Conservation (phyloP, 1,284 basidiomycete species). For the Hemileia vastatrix region DNA sequence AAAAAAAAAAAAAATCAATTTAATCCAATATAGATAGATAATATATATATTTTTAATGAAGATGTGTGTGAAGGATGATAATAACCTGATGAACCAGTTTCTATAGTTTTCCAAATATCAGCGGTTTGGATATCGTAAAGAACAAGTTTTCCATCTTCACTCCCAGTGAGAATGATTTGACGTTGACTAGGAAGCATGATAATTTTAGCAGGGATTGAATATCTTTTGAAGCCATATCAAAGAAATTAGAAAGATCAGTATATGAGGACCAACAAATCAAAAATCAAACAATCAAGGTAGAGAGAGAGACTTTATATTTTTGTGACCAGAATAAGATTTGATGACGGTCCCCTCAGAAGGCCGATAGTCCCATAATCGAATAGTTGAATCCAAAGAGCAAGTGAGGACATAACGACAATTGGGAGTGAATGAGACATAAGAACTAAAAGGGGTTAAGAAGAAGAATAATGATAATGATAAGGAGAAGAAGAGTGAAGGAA, state of each 20-base stretch:
- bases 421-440: slow-evolving; percentile 77
- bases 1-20: too few relatives aligned
- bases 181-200: slow-evolving; percentile 47
- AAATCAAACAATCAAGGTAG: neutral
- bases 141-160: slow-evolving; percentile 77
- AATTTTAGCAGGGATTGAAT: slow-evolving; percentile 17
- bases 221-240: neutral
- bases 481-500: too few relatives aligned
- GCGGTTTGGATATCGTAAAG: slow-evolving; percentile 89
- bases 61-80: too few relatives aligned
- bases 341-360: slow-evolving; percentile 65
- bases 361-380: slow-evolving; percentile 88
- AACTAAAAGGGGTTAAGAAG: too few relatives aligned
- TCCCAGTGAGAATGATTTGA: slow-evolving; percentile 71
- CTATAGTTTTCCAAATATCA: too few relatives aligned
- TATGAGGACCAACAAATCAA: neutral
- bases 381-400: slow-evolving; percentile 80
- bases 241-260: neutral
- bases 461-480: too few relatives aligned
- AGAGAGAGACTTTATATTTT: slow-evolving; percentile 62
- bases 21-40: too few relatives aligned
- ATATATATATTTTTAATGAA: too few relatives aligned
- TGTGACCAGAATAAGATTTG: slow-evolving; percentile 80
- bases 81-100: too few relatives aligned
- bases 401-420: slow-evolving; percentile 80